These are phyloP conservation scores for Dalbergia oliveri DNA, from an alignment of 306 rosid species.

Conservation along the genomic window DNA sequence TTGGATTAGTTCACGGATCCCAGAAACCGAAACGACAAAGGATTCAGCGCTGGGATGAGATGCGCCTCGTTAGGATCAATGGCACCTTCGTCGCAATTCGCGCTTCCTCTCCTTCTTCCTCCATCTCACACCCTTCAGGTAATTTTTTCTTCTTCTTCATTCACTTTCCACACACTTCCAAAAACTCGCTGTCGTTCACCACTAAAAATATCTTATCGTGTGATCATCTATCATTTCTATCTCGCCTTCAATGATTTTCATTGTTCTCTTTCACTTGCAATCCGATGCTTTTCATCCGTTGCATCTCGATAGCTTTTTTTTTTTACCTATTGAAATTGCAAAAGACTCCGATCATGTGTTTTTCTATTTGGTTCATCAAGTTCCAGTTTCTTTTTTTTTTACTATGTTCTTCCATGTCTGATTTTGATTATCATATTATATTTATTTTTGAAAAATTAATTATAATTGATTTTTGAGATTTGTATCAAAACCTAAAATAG, in stretches of 20 bases:
- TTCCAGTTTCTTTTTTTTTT: not conserved
- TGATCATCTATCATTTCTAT: not conserved
- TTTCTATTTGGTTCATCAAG: not conserved
- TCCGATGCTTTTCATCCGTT: not conserved
- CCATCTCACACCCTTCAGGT: conserved; percentile 59
- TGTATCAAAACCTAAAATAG: too few relatives aligned
- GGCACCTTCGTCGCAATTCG: conserved; percentile 42
- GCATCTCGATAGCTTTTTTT: not conserved
- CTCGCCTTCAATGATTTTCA: not conserved
- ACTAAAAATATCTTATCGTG: not conserved
- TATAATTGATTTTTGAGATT: too few relatives aligned
- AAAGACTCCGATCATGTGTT: conserved; percentile 21
- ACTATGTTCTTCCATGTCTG: too few relatives aligned
- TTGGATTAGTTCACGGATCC: not conserved
- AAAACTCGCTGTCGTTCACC: too few relatives aligned
- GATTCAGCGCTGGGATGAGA: conserved; percentile 18
- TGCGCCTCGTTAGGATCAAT: conserved; percentile 53
- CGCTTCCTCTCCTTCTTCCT: conserved; percentile 30
- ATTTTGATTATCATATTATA: too few relatives aligned
- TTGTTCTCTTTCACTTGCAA: not conserved
- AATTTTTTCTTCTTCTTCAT: not conserved
- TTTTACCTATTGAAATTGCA: not conserved
- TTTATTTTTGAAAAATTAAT: too few relatives aligned
- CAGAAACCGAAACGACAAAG: not conserved
- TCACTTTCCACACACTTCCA: not conserved